phyloP scores from a whole-genome alignment of 2,329 filamentous ascomycete species.

The Pseudocercospora musae region DNA sequence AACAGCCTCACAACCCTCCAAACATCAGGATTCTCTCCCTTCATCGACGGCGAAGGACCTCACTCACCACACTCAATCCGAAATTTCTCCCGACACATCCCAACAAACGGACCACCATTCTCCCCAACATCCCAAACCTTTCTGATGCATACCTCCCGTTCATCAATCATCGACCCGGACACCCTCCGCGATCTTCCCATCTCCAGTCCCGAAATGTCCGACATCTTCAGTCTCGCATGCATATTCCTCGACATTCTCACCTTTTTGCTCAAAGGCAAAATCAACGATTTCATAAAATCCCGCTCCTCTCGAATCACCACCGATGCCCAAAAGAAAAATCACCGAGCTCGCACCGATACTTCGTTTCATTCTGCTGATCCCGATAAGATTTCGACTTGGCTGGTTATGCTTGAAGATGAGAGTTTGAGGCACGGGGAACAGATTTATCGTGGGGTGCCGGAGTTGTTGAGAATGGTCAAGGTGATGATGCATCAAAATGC shows the following conservation, averaged over 20 bases:
- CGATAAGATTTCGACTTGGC: conserved; percentile 67
- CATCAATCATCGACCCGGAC: conserved; percentile 41
- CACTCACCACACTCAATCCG: conserved; percentile 26
- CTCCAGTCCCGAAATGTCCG: conserved; percentile 47
- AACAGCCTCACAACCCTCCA: conserved; percentile 26
- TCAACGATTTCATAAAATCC: conserved; percentile 63
- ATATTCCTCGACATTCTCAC: conserved; percentile 69
- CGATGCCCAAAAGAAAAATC: conserved; percentile 16
- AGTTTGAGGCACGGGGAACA: conserved; percentile 23
- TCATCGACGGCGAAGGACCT: conserved; percentile 3
- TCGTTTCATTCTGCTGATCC: conserved; percentile 68
- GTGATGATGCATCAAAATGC: conserved; percentile 44
- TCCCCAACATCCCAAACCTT: conserved; percentile 13
- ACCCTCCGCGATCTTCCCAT: conserved; percentile 42
- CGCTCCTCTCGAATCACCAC: conserved; percentile 60
- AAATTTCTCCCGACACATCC: conserved; percentile 26
- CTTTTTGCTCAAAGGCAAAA: conserved; percentile 65
- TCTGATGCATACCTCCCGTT: conserved; percentile 18
- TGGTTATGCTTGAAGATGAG: conserved; percentile 46
- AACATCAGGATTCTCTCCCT: conserved; percentile 17
- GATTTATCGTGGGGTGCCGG: conserved; percentile 41
- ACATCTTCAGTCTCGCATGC: conserved; percentile 71
- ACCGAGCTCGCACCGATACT: conserved; percentile 49
- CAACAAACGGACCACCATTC: conserved; percentile 11
- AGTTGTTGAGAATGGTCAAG: conserved; percentile 41